Base-by-base conservation (phyloP, 768 basidiomycete genomes). In the Boletellus sp. region DNA sequence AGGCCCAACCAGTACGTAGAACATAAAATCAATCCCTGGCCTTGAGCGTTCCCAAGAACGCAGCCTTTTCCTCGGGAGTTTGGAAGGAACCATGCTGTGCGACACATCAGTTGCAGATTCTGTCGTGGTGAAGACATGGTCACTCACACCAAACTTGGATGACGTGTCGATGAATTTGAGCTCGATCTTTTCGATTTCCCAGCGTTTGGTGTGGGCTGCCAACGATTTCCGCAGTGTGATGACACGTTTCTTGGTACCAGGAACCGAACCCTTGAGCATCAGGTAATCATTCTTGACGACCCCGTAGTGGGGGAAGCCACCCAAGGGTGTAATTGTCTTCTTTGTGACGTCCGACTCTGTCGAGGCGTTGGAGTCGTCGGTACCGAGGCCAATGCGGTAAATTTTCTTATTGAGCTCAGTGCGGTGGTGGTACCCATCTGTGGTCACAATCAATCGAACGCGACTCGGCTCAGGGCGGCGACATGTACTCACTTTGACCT, bases 91-190 rank as follows among this genome's bases (percentile, higher is more conserved):
- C 94, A 67, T 96, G 94, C 89, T 90, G 57, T 19, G 61, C 42
- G 53, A 36, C 45, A 37, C 46, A 42, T 45, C 36, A 45, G 22
- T 28, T 23, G 44, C 47, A 45, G 45, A 38, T n/a, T 39, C 13
- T 17, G 22, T 17, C 19, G 22, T 6, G 20, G 13, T 31, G 26
- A 40, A 20, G 9, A 48, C 41, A 38, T 19, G 26, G 15, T 24
- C 16, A 79, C 86, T 59, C 83, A 90, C 89, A 61, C 94, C 93
- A 74, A 93, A 94, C 74, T 96, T 96, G 72, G 91, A 94, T 37
- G 93, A 90, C 31, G 95, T 97, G 68, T 95, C 94, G 81, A 98
- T 95, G 78, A 94, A 97, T 75, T 95, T 97, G 81, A 96, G 88
- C 54, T 87, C 81, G 54, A 96, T 89, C 78, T 98, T 94, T 82